phyloP scores from a whole-genome alignment of 2,329 filamentous ascomycete genomes.

The Chaetomium sp. region DNA sequence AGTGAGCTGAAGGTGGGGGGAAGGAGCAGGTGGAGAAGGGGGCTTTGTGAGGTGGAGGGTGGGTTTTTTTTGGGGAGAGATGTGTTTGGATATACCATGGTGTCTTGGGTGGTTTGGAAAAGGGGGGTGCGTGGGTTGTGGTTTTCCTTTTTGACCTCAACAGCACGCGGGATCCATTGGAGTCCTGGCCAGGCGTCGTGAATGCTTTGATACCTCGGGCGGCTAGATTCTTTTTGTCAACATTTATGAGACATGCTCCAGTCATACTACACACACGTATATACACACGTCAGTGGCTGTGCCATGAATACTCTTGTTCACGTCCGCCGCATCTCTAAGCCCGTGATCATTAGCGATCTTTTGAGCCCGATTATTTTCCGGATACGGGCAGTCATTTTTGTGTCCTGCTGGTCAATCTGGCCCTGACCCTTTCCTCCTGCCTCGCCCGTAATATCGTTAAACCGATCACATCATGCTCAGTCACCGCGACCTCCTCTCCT shows the following conservation, averaged over 20 bases:
- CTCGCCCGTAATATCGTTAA: neutral
- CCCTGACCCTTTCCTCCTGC: too few species aligned
- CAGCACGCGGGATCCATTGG: neutral
- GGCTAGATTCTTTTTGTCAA: neutral
- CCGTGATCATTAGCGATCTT: too few species aligned
- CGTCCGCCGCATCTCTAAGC: neutral
- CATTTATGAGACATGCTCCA: neutral
- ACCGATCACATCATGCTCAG: neutral
- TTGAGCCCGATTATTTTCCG: too few species aligned
- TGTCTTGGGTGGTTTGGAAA: too few species aligned
- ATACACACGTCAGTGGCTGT: neutral
- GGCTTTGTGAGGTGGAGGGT: neutral
- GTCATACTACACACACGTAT: too few species aligned
- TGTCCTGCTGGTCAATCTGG: too few species aligned
- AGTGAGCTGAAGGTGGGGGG: slow-evolving; percentile 15
- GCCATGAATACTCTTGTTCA: neutral
- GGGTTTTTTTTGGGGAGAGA: neutral
- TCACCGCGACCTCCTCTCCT: neutral
- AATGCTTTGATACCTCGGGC: neutral
- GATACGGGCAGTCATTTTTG: too few species aligned
- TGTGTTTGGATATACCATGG: neutral
- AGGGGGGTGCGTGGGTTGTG: too few species aligned
- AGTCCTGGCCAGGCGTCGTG: neutral
- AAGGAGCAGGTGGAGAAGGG: neutral
- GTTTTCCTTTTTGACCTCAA: neutral